phyloP scores from a whole-genome alignment of 345 rosid species.

The Orychophragmus violaceus region DNA sequence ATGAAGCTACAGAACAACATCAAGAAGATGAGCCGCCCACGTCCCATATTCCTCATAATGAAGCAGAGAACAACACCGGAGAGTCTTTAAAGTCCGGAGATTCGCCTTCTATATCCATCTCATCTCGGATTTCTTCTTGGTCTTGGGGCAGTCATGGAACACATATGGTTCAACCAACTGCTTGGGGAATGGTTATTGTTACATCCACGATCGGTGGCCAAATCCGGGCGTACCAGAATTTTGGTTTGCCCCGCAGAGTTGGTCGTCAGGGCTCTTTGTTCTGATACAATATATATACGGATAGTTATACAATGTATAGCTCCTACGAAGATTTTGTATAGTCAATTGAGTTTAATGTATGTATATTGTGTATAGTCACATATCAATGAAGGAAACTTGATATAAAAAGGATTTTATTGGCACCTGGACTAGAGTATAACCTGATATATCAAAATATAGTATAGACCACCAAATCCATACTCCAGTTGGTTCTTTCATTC shows the following conservation, averaged over 20 bases:
- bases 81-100: constrained; percentile 31
- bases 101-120: constrained; percentile 31
- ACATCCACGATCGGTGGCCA: constrained; percentile 82
- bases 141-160: constrained; percentile 50
- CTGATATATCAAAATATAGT: no score
- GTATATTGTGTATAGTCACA: not conserved
- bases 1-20: constrained; percentile 26
- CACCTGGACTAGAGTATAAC: no score
- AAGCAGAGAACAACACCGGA: constrained; percentile 29
- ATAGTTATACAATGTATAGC: not conserved
- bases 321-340: not conserved
- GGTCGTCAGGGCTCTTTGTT: constrained; percentile 54
- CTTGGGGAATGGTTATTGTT: constrained; percentile 97
- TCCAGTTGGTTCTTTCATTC: no score
- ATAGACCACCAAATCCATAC: no score
- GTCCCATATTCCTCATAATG: constrained; percentile 29
- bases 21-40: constrained; percentile 42
- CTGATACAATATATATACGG: constrained; percentile 16
- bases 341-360: not conserved
- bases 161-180: constrained; percentile 45
- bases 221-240: constrained; percentile 77
- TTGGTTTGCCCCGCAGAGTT: constrained; percentile 69
- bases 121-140: constrained; percentile 51
- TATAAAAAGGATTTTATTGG: not conserved
- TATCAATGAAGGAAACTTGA: not conserved